These are phyloP conservation scores for Haberlea rhodopensis DNA, from an alignment of 257 asterid species.

Conservation along the genomic window DNA sequence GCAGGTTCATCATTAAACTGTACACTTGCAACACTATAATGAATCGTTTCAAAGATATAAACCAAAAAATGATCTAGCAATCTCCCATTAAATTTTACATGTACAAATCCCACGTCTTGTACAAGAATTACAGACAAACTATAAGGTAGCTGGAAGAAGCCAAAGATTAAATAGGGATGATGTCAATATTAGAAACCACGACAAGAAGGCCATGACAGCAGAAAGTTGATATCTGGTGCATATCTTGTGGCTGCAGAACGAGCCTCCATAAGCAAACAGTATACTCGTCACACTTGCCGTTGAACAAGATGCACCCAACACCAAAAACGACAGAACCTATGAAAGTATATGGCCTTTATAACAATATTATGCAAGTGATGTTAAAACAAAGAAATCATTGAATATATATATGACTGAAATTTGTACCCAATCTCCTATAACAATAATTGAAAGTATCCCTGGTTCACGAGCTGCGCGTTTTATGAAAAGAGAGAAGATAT, in stretches of 20 bases:
- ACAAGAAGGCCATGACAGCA: constrained; percentile 86
- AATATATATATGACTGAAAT: not conserved
- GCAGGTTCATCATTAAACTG: not conserved
- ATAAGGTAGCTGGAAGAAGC: constrained; percentile 47
- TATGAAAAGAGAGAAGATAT: constrained; percentile 58
- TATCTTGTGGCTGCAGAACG: constrained; percentile 46
- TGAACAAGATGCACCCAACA: constrained; percentile 83
- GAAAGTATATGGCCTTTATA: not conserved
- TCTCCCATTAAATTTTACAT: not conserved
- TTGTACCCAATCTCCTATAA: constrained; percentile 81
- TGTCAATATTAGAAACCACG: constrained; percentile 73
- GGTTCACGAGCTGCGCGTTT: constrained; percentile 60
- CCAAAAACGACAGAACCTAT: constrained; percentile 65
- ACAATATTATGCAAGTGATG: not conserved
- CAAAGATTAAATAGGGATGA: constrained; percentile 83
- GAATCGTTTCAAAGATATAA: not conserved
- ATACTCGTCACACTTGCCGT: constrained; percentile 71
- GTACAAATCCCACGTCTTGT: not conserved
- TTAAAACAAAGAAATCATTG: too few relatives aligned
- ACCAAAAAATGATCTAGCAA: not conserved
- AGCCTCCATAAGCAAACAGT: constrained; percentile 49
- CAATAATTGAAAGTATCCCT: constrained; percentile 57
- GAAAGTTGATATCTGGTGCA: constrained; percentile 78
- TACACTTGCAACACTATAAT: not conserved
- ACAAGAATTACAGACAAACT: not conserved